Conservation (phyloP, 129 eudicot genomes). For the Apium graveolens region DNA sequence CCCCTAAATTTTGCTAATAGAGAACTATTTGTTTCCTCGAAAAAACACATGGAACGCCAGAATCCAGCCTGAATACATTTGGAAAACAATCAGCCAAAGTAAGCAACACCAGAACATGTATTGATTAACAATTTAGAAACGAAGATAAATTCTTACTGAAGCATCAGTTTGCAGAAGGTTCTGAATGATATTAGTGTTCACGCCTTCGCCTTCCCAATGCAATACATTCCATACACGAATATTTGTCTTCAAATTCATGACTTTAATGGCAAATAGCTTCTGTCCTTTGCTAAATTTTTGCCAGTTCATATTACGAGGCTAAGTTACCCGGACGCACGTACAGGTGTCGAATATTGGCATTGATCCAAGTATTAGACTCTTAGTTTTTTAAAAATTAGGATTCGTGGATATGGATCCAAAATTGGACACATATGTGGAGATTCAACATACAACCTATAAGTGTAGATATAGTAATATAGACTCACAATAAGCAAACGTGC, state of each 20-base stretch:
- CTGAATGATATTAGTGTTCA: conserved; percentile 26
- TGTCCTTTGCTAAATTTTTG: background rate
- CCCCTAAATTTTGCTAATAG: conserved; percentile 4
- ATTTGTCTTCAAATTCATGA: conserved; percentile 45
- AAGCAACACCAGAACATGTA: no score
- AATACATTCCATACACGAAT: conserved; percentile 58
- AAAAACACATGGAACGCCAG: background rate
- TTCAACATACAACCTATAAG: no score
- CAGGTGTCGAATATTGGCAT: no score
- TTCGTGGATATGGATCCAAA: no score
- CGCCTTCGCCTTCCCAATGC: conserved; percentile 18
- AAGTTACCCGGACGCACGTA: no score
- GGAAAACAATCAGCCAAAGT: no score
- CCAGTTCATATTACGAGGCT: no score
- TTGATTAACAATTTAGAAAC: background rate
- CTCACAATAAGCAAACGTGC: no score
- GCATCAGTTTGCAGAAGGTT: conserved; percentile 29
- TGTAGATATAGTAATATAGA: no score
- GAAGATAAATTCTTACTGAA: conserved; percentile 25
- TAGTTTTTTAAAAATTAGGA: no score
- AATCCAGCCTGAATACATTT: conserved; percentile 13
- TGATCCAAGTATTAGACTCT: no score
- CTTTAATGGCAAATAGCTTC: background rate
- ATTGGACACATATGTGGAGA: no score
- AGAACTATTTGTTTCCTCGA: conserved; percentile 6